A percentile compares a stretch with the other conserved stretches of the same genome.
Conservation (phyloP, 2,329 filamentous ascomycete genomes). For the Sclerotinia borealis region DNA sequence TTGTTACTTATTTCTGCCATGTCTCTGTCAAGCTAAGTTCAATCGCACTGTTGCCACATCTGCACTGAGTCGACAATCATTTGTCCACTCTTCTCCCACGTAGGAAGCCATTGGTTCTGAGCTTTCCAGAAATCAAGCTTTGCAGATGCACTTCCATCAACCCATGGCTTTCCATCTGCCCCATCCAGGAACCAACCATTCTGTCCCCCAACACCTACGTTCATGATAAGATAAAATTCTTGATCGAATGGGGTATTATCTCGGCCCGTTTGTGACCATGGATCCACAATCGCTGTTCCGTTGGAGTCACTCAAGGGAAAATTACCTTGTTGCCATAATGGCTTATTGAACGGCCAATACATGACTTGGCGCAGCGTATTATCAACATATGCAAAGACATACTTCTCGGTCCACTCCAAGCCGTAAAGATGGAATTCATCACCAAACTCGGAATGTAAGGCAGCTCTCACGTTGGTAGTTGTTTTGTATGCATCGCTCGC, state of each 20-base stretch:
- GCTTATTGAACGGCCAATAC: constrained; percentile 66
- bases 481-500: constrained; percentile 75
- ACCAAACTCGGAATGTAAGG: constrained; percentile 69
- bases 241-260: constrained; percentile 68
- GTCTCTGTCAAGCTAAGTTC: constrained; percentile 25
- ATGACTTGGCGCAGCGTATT: constrained; percentile 72
- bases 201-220: constrained; percentile 68
- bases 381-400: constrained; percentile 82
- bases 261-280: constrained; percentile 57
- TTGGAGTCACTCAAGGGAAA: constrained; percentile 61
- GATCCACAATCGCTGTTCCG: constrained; percentile 56
- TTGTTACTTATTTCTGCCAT: neutral
- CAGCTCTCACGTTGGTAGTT: constrained; percentile 70
- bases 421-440: constrained; percentile 69
- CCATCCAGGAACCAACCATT: constrained; percentile 82
- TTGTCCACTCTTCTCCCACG: constrained; percentile 58
- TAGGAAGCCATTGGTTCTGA: constrained; percentile 58
- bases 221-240: constrained; percentile 69
- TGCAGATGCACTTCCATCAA: constrained; percentile 60
- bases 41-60: constrained; percentile 66
- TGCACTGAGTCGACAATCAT: constrained; percentile 65
- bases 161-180: constrained; percentile 69
- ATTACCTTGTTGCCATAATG: constrained; percentile 61
- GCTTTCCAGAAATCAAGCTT: constrained; percentile 72
- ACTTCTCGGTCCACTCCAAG: constrained; percentile 84